Evolutionary conservation across 495 filamentous ascomycete genomes (phyloP).

Genomic region (Tuber magnatum): DNA sequence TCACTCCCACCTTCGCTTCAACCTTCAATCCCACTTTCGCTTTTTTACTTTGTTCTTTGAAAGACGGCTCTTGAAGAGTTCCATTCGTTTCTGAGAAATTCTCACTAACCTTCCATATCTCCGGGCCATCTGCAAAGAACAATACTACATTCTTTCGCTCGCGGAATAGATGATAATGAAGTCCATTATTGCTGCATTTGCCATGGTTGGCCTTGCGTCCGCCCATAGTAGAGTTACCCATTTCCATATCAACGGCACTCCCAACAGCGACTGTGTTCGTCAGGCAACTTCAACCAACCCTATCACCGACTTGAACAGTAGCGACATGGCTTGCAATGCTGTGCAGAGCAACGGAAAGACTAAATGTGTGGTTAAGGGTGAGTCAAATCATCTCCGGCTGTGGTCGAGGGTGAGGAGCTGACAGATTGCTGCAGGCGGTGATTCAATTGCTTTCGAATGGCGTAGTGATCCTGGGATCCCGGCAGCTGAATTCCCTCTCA

Average conservation of each 20-base stretch:
- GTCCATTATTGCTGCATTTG: conserved; percentile 11
- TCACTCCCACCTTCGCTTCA: conserved; percentile 6
- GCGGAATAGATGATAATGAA: conserved; percentile 16
- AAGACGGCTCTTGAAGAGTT: conserved; percentile 30
- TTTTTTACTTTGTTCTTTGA: conserved; percentile 12
- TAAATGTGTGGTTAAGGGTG: conserved; percentile 27
- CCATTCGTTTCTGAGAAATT: conserved; percentile 8
- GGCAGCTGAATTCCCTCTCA: conserved; percentile 28
- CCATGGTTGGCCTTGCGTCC: conserved; percentile 10
- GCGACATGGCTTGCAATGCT: conserved; percentile 59
- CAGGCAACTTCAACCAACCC: conserved; percentile 46
- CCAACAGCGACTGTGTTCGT: conserved; percentile 24
- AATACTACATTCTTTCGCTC: not conserved
- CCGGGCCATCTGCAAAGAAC: not conserved
- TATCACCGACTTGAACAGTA: conserved; percentile 48
- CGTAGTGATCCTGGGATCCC: conserved; percentile 23
- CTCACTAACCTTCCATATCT: conserved; percentile 13
- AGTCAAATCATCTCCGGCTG: not conserved
- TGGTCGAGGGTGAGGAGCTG: not conserved
- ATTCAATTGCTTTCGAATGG: conserved; percentile 36
- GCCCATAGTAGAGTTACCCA: conserved; percentile 26
- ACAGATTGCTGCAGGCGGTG: conserved; percentile 21
- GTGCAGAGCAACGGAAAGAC: conserved; percentile 1
- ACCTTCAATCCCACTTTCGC: conserved; percentile 9
- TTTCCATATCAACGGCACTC: conserved; percentile 33